These are phyloP conservation scores for Backusella parvicylindrica DNA, from an alignment of 192 early-diverging fungal genomes.

Conservation along the genomic window DNA sequence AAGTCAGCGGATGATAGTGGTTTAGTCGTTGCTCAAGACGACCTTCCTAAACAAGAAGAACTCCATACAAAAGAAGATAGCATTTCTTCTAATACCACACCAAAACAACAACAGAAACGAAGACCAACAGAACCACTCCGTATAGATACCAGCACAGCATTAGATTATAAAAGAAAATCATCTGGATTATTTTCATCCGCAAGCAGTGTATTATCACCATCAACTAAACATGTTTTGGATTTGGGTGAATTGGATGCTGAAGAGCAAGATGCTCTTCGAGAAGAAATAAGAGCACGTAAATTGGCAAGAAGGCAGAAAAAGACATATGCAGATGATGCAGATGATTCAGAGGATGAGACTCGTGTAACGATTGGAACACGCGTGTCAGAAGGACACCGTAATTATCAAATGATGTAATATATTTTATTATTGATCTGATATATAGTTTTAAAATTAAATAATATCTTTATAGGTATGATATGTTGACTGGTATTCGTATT, in stretches of 20 bases:
- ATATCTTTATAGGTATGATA: constrained; percentile 11
- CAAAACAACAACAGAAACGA: neutral
- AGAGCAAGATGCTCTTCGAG: neutral
- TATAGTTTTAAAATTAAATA: neutral
- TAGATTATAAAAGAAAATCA: neutral
- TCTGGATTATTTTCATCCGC: neutral
- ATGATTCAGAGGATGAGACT: constrained; percentile 29
- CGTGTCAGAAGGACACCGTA: constrained; percentile 15
- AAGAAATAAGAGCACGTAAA: constrained; percentile 6
- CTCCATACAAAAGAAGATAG: neutral
- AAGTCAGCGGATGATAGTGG: neutral
- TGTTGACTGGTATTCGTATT: constrained; percentile 22
- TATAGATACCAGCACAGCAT: neutral
- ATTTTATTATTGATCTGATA: neutral
- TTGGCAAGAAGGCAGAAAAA: neutral
- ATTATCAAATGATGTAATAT: constrained; percentile 18
- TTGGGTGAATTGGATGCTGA: constrained; percentile 4
- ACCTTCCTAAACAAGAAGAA: neutral
- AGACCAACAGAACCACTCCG: neutral
- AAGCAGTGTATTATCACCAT: neutral
- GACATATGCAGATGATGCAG: constrained; percentile 3
- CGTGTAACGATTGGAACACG: constrained; percentile 50
- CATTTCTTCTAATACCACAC: neutral
- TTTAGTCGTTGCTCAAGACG: neutral
- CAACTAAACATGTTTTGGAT: neutral